Base-by-base conservation (phyloP, 352 stramenopile genomes). In the Phytophthora cajani region DNA sequence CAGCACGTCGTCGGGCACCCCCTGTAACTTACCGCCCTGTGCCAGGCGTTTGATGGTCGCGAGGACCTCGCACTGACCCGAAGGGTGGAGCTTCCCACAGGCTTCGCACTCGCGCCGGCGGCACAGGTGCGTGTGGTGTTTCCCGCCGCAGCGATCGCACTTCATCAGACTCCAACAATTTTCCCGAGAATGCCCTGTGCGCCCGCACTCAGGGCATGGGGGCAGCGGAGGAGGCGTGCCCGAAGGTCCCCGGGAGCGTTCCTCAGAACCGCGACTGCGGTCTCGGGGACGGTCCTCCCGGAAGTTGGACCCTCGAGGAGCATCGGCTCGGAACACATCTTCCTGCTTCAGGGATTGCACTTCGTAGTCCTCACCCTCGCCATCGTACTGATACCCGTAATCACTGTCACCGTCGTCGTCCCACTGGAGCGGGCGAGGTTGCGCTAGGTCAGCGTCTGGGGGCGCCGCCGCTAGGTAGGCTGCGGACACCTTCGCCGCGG, bases 101-200 rank as follows among this genome's bases (percentile, higher is more conserved):
- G 44, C 44, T 0, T 55, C 57, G 17, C 44, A 64, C 3, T 55
- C 17, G 3, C 44, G 42, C 5, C 44, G 44, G 7, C 27, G 40
- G 16, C 57, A 64, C 7, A 54, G 2, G 10, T 55, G 16, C 3
- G 40, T 55, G 1, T 44, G 44, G 10, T 64, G 57, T n/a, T 64
- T 64, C 2, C 57, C 42, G 9, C 58, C 7, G 25, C 47, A 65
- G 1, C 47, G 58, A 4, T 65, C 58, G 19, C 58, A 65, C 47
- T 25, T 65, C 30, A 51, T 58, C 4, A 40, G 12, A 1, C 16
- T 16, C 58, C 46, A 65, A 9, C 46, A 51, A 0, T 58, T 7
- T 0, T 57, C 30, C 8, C 5, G 5, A 2, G 58, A 9, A 12
- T 65, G 58, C 2, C 57, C 57, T 0, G 47, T 6, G 1, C 30